These are phyloP conservation scores for Mytilinidion resinicola DNA, from an alignment of 495 filamentous ascomycete species.

Conservation along the genomic window DNA sequence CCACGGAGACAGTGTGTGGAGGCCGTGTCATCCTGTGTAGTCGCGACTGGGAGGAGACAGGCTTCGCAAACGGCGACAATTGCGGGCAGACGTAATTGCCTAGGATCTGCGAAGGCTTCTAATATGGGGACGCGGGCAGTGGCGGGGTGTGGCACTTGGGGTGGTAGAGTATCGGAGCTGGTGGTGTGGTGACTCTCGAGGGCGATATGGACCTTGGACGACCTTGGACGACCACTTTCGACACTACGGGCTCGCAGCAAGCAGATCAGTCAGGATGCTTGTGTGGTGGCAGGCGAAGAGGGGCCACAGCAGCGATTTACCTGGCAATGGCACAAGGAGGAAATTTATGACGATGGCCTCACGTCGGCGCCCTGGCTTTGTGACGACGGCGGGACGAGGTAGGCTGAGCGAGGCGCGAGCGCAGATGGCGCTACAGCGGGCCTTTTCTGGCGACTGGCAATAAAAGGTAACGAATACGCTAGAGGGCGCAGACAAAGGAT, in stretches of 20 bases:
- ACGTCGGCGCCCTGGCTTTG: no score
- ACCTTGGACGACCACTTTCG: no score
- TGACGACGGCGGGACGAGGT: not conserved
- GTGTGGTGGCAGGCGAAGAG: not conserved
- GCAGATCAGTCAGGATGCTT: not conserved
- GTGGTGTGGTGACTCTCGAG: slow-evolving; percentile 4
- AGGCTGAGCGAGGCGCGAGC: not conserved
- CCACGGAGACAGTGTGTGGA: not conserved
- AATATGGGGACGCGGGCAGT: not conserved
- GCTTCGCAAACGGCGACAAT: not conserved
- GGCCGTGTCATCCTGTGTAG: slow-evolving; percentile 11
- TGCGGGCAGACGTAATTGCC: not conserved
- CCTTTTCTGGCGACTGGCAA: not conserved
- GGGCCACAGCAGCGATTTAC: not conserved
- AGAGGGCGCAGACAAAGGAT: no score
- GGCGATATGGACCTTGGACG: not conserved
- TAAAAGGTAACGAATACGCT: no score
- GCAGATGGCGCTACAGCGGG: not conserved
- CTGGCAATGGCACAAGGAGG: not conserved
- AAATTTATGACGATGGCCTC: slow-evolving; percentile 2
- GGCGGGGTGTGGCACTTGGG: not conserved
- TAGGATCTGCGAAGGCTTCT: not conserved
- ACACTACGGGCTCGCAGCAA: not conserved
- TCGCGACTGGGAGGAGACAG: not conserved
- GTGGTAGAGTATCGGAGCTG: not conserved